Evolutionary conservation across 73 alveolate genomes (phyloP).

Genomic region (Uronychia binucleata): DNA sequence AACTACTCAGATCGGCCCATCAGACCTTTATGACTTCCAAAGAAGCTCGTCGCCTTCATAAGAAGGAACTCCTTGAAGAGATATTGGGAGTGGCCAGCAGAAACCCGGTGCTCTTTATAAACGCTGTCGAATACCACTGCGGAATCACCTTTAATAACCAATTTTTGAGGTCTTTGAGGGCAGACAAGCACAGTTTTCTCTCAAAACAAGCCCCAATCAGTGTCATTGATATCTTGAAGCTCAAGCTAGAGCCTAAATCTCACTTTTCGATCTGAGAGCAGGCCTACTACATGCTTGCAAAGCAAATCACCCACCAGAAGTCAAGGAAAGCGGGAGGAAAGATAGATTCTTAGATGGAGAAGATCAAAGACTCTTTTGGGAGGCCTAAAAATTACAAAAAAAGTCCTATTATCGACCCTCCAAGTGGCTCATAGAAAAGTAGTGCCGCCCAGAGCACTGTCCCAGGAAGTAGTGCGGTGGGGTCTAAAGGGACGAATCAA

Average conservation of each 20-base stretch:
- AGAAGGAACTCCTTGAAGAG: constrained; percentile 40
- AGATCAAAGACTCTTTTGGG: neutral
- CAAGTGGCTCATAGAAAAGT: neutral
- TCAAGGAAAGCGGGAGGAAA: neutral
- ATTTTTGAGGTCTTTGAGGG: constrained; percentile 15
- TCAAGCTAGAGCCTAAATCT: neutral
- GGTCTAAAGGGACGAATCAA: too few species aligned
- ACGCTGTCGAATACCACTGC: constrained; percentile 42
- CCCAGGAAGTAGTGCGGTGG: neutral
- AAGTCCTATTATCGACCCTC: too few species aligned
- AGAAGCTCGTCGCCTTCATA: neutral
- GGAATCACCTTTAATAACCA: constrained; percentile 30
- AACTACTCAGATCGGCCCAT: neutral
- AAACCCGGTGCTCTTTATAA: constrained; percentile 50
- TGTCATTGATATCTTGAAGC: constrained; percentile 8
- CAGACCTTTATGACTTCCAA: neutral
- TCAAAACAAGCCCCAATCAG: constrained; percentile 26
- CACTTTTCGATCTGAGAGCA: constrained; percentile 19
- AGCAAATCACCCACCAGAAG: constrained; percentile 8
- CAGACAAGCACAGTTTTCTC: constrained; percentile 37
- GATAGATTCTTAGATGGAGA: neutral
- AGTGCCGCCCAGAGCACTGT: neutral
- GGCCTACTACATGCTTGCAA: constrained; percentile 44
- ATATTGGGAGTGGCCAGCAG: constrained; percentile 32
- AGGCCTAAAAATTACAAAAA: neutral